Evolutionary conservation across 768 basidiomycete genomes (phyloP).

Genomic region (Suillus bovinus): DNA sequence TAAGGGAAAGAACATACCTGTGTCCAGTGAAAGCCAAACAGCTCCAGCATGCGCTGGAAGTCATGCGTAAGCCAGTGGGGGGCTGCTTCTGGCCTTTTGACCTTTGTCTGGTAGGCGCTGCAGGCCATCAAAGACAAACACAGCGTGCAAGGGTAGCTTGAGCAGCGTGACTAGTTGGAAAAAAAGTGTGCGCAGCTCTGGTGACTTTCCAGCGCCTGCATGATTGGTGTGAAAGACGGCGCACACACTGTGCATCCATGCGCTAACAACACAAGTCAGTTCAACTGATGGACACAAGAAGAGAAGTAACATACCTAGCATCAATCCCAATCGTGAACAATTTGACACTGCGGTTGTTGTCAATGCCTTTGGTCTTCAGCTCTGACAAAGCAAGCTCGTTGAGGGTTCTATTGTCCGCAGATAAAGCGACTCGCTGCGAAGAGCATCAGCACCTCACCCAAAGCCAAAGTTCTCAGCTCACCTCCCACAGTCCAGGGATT

Average conservation of each 20-base stretch:
- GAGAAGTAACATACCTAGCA: background rate
- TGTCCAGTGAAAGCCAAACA: background rate
- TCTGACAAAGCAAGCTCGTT: too few species aligned
- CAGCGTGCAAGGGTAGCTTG: background rate
- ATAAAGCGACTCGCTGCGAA: too few species aligned
- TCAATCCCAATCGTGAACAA: background rate
- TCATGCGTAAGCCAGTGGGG: background rate
- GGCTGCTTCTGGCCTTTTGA: background rate
- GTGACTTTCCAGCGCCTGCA: background rate
- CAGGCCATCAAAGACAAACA: background rate
- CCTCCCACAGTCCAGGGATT: too few species aligned
- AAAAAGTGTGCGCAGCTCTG: background rate
- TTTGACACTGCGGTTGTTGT: too few species aligned
- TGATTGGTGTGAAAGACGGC: background rate
- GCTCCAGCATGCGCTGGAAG: background rate
- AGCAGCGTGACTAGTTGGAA: background rate
- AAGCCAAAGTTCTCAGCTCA: too few species aligned
- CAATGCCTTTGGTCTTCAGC: too few species aligned
- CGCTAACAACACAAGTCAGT: background rate
- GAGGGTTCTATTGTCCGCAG: too few species aligned
- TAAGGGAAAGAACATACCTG: background rate
- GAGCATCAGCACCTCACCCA: too few species aligned
- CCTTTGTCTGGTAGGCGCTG: background rate
- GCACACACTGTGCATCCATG: background rate
- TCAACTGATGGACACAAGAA: background rate